Base-by-base conservation (phyloP, 83 land plant species). In the Thuja plicata region DNA sequence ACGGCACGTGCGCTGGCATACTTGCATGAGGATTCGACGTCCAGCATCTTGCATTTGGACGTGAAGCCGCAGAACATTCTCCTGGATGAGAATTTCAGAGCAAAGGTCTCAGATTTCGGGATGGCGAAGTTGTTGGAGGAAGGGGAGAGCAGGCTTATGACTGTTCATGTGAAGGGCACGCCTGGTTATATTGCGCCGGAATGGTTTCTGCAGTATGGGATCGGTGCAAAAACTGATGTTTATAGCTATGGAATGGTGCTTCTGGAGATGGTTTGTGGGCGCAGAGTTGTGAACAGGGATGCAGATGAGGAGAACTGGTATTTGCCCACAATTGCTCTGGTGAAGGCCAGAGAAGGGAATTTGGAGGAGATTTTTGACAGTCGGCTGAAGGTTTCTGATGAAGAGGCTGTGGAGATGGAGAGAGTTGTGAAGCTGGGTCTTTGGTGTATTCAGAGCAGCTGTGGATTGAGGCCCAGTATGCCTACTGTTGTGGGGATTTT, bases 151-250 rank as follows among this genome's bases (percentile, higher is more conserved):
- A 91, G 93, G 34, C 93, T 94, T 74, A 90, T 93, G 86, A 93
- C 95, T 8, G 86, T 91, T 89, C 91, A 92, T 92, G 91, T 95
- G 32, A 94, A 92, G 32, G 99, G 99, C 17, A 97, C 98, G 1
- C 95, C 93, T 41, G 98, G 98, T 7, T 97, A 96, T 90, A 87
- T 96, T 45, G 98, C 99, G 0, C 99, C 98, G 0, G 99, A 96
- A 87, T 93, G 92, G 48, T 43, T 94, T 6, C 83, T 90, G 27
- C 92, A 93, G 54, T 97, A 97, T 11, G 84, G 91, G 6, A 92
- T 95, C 2, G 93, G 93, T 8, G 94, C 95, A 30, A 97, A 94
- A 30, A 54, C 57, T 15, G 57, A 54, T 16, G 57, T 54, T 54
- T 54, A 54, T 15, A 54, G 57, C 57, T 54, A 54, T 15, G 57